Evolutionary conservation across 805 yeast genomes (phyloP).

Genomic region (Candida wancherniae): DNA sequence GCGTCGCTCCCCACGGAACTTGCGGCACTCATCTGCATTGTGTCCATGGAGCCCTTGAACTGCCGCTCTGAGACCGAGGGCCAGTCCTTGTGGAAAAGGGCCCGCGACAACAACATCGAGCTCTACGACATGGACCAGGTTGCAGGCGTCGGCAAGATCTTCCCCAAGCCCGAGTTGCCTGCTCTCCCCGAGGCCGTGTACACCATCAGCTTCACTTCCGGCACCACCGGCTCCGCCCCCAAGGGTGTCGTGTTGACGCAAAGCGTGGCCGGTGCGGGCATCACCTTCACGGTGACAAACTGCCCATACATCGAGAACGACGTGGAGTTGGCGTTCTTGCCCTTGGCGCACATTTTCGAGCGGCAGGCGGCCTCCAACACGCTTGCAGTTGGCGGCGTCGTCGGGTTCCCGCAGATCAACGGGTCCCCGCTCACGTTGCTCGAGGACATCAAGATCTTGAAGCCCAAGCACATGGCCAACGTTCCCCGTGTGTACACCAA

Average conservation of each 20-base stretch:
- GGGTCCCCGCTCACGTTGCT: slow-evolving; percentile 22
- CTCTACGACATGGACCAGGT: slow-evolving; percentile 21
- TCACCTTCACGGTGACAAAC: slow-evolving; percentile 12
- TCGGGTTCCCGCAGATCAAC: slow-evolving; percentile 21
- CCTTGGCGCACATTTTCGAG: slow-evolving; percentile 37
- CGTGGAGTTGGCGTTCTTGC: slow-evolving; percentile 23
- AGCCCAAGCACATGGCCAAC: slow-evolving; percentile 22
- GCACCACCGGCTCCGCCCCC: slow-evolving; percentile 25
- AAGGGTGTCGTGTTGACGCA: slow-evolving; percentile 25
- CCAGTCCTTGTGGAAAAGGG: slow-evolving; percentile 28
- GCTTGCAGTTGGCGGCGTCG: slow-evolving; percentile 21
- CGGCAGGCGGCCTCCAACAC: slow-evolving; percentile 23
- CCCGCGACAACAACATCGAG: slow-evolving; percentile 14
- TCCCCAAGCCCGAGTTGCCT: slow-evolving; percentile 17
- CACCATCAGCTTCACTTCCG: slow-evolving; percentile 26
- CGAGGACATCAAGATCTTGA: slow-evolving; percentile 22
- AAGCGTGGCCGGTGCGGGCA: slow-evolving; percentile 17
- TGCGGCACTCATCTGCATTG: slow-evolving; percentile 18
- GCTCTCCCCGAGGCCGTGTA: slow-evolving; percentile 17
- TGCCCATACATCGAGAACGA: slow-evolving; percentile 10
- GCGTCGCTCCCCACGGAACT: slow-evolving; percentile 11
- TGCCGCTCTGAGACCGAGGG: slow-evolving; percentile 10
- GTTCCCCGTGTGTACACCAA: slow-evolving; percentile 26
- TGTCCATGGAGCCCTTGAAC: slow-evolving; percentile 26
- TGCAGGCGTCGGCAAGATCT: slow-evolving; percentile 18